Percentiles rank a stretch among this genome's conserved stretches.
phyloP scores from a whole-genome alignment of 257 asterid genomes.

The Gentiana macrophylla region DNA sequence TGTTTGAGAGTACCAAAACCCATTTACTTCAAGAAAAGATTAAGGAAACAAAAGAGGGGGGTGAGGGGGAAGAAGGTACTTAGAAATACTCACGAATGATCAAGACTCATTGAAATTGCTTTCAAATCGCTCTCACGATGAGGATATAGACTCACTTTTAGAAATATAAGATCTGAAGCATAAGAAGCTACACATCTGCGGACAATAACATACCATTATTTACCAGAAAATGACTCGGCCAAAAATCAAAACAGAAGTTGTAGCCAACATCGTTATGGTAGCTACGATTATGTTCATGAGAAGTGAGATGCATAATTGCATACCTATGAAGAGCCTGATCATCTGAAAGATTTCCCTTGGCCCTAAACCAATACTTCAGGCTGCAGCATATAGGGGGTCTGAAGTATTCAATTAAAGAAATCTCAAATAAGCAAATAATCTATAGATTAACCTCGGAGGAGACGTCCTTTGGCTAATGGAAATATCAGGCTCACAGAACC shows the following conservation, averaged over 20 bases:
- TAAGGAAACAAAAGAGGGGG: not conserved
- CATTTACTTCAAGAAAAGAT: too few species aligned
- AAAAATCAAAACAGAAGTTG: constrained; percentile 5
- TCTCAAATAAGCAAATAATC: constrained; percentile 11
- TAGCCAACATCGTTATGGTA: too few species aligned
- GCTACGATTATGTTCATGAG: too few species aligned
- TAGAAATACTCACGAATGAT: constrained; percentile 16
- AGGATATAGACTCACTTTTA: constrained; percentile 67
- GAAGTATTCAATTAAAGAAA: constrained; percentile 13
- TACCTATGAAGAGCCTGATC: constrained; percentile 92
- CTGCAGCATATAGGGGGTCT: constrained; percentile 29
- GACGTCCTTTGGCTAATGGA: constrained; percentile 54
- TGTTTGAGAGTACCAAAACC: too few species aligned
- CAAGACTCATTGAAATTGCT: constrained; percentile 31
- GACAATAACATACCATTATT: not conserved
- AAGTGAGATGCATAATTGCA: constrained; percentile 7
- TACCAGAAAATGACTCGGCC: too few species aligned
- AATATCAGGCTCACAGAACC: constrained; percentile 69
- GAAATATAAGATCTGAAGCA: constrained; percentile 81
- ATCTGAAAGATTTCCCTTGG: constrained; percentile 81
- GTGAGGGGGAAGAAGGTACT: not conserved
- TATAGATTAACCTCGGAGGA: constrained; percentile 64
- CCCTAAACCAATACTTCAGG: constrained; percentile 91
- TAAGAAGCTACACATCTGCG: constrained; percentile 86
- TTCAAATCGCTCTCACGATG: constrained; percentile 62